Conservation (phyloP, 2,329 filamentous ascomycete species). For the Exophiala viscosa region DNA sequence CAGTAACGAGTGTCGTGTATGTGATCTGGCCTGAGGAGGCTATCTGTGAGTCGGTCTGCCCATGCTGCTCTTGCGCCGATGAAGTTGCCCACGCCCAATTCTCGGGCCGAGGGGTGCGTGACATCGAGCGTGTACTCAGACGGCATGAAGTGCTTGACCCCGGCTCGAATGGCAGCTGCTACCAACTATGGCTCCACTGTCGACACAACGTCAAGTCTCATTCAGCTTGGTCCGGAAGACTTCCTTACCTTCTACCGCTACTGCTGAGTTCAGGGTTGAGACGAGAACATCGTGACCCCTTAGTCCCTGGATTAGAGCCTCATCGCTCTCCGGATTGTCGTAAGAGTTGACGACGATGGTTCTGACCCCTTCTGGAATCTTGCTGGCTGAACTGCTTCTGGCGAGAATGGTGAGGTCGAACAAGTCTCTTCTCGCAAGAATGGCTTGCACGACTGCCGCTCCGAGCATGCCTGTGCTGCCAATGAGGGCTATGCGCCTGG, state of each 20-base stretch:
- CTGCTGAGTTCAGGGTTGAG: neutral
- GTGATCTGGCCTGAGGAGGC: neutral
- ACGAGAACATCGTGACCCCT: neutral
- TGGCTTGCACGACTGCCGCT: neutral
- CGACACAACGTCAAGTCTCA: neutral
- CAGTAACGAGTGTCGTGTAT: neutral
- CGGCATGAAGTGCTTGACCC: neutral
- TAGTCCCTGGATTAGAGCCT: neutral
- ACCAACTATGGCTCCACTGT: neutral
- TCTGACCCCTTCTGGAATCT: neutral
- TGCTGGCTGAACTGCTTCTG: neutral
- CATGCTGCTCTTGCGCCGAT: neutral
- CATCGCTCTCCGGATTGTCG: neutral
- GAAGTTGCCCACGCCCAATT: neutral
- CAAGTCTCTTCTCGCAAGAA: neutral
- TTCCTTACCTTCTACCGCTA: neutral
- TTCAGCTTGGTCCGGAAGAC: neutral
- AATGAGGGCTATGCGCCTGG: neutral
- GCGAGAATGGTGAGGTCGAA: neutral
- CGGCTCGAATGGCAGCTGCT: neutral
- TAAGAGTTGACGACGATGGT: neutral
- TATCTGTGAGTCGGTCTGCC: neutral
- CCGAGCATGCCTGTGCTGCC: neutral
- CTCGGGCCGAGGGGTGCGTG: neutral
- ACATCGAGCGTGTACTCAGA: conserved; percentile 1